Evolutionary conservation across 169 alveolate genomes (phyloP), one percentile per base, ranked within the genome.

Genomic region (Eimeria sp.): DNA sequence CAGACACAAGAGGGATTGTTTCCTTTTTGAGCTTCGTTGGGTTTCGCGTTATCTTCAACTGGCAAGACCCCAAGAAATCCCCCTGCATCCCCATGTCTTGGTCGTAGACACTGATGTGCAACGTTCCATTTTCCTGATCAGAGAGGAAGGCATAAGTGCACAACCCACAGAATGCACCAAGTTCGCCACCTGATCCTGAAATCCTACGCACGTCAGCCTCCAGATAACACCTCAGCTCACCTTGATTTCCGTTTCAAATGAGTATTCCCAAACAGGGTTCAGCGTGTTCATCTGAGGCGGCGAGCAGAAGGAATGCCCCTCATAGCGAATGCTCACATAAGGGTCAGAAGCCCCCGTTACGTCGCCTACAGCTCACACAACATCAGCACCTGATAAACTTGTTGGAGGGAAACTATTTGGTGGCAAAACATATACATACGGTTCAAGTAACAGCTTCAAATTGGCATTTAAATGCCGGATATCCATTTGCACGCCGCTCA

Each of bases 231-330:
- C 72, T 89, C n/a, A n/a, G 18, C 93, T 18, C 40, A 82, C 96
- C 87, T 68, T 80, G 76, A 93, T 43, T 66, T 82, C 91, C 46
- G 93, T 93, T 40, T 93, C 96, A 25, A 80, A 30, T 37, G 85
- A 49, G 14, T 93, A 64, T 14, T 82, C 96, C 96, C 96, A 93
- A 30, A 82, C 93, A 64, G 96, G 96, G 88, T 93, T 94, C 58
- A 94, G 95, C 40, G 90, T 94, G 94, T 72, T 37, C 89, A 54
- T 68, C 49, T 85, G 94, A 37, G 95, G 95, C 27, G 94, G 89
- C 10, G 96, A 68, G 68, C 89, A 85, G 62, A 85, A 68, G 4
- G 66, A 89, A 43, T 85, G 62, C 71, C 89, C 90, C 64, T 71
- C 90, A 43, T 68, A 85, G 37, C 93, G 85, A 46, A 82, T 88